Evolutionary conservation across 164 flowering plant species (phyloP).

Genomic region (Platanus orientalis): DNA sequence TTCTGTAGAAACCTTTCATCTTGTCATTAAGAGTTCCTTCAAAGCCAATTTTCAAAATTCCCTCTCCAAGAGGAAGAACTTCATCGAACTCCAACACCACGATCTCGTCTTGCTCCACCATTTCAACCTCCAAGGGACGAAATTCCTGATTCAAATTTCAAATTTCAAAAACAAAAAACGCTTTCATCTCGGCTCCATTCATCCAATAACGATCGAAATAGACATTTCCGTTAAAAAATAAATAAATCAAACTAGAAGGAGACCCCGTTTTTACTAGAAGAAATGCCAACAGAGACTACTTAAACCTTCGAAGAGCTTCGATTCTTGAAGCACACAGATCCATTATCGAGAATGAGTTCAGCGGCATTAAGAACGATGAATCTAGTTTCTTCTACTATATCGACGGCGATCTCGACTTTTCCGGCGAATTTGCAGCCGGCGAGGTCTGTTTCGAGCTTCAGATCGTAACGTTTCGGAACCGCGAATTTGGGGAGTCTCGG

Average conservation of each 20-base stretch:
- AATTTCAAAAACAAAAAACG: background rate
- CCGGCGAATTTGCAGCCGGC: conserved; percentile 56
- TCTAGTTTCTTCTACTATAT: conserved; percentile 31
- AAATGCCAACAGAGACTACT: no score
- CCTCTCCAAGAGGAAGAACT: conserved; percentile 31
- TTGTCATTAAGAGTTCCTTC: no score
- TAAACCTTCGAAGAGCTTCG: no score
- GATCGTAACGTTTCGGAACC: conserved; percentile 56
- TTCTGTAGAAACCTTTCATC: conserved; percentile 93
- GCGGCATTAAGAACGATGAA: conserved; percentile 63
- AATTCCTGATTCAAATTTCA: conserved; percentile 32
- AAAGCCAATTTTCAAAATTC: conserved; percentile 33
- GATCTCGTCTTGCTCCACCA: conserved; percentile 56
- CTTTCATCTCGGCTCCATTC: no score
- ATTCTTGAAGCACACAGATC: no score
- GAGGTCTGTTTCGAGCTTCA: conserved; percentile 54
- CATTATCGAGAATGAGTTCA: conserved; percentile 36
- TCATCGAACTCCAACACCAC: conserved; percentile 42
- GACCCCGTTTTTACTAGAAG: no score
- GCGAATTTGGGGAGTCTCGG: conserved; percentile 56
- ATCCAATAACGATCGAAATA: no score
- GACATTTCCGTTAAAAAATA: no score
- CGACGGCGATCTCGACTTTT: conserved; percentile 34
- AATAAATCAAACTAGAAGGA: no score
- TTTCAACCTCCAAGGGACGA: conserved; percentile 29